A percentile compares a stretch with the other conserved stretches of the same genome.
phyloP scores from a whole-genome alignment of 2,329 filamentous ascomycete species.

The Pseudocercospora fijiensis region DNA sequence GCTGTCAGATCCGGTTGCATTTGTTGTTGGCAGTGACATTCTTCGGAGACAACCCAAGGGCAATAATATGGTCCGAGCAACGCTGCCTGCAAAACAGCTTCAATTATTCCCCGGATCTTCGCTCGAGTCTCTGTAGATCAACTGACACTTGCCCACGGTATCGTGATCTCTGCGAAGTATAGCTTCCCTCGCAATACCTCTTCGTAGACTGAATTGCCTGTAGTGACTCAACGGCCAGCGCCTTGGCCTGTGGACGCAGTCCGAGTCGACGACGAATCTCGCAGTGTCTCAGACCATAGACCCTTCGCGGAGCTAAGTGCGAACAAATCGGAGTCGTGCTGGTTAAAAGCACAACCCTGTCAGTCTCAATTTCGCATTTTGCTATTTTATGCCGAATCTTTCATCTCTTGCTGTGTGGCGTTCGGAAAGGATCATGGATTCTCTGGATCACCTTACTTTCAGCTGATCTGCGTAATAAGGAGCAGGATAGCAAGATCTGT shows the following conservation, averaged over 20 bases:
- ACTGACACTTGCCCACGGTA: background rate
- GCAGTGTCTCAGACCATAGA: background rate
- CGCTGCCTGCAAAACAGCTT: background rate
- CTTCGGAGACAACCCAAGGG: background rate
- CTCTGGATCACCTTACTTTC: background rate
- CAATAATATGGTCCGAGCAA: background rate
- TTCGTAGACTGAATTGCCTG: background rate
- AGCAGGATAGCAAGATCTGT: background rate
- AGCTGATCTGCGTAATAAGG: conserved; percentile 2
- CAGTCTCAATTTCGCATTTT: background rate
- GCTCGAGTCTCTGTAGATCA: background rate
- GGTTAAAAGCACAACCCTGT: background rate
- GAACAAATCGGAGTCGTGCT: conserved; percentile 1
- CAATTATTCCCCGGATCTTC: background rate
- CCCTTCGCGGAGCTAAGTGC: conserved; percentile 6
- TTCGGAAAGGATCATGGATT: conserved; percentile 1
- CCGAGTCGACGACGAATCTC: background rate
- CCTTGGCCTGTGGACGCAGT: background rate
- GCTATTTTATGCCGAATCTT: background rate
- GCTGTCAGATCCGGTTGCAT: background rate
- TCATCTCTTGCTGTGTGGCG: background rate
- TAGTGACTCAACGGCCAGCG: no score
- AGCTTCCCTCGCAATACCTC: background rate
- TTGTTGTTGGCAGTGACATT: background rate
- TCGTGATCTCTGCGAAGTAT: background rate